Percentiles rank a stretch among this genome's conserved stretches.
Conservation (phyloP, 129 eudicot genomes). For the Centella asiatica region DNA sequence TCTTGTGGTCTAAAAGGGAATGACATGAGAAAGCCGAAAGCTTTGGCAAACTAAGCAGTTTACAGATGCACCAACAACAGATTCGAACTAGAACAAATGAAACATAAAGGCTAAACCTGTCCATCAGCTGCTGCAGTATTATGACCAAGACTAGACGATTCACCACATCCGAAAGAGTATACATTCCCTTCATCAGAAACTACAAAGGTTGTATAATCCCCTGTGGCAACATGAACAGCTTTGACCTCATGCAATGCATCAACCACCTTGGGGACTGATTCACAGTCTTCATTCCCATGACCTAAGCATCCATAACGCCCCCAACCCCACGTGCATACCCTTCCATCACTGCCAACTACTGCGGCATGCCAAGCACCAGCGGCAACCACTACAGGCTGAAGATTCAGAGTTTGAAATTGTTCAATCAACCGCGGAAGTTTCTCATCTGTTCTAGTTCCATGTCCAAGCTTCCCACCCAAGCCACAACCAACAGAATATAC, state of each 20-base stretch:
- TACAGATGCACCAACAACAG: background rate
- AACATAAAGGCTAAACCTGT: slow-evolving; percentile 49
- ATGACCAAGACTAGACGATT: slow-evolving; percentile 93
- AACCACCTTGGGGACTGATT: slow-evolving; percentile 84
- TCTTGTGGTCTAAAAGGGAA: background rate
- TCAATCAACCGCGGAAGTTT: slow-evolving; percentile 79
- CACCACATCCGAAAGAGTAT: slow-evolving; percentile 94
- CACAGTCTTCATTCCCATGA: slow-evolving; percentile 93
- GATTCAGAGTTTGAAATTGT: slow-evolving; percentile 59
- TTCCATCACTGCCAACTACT: slow-evolving; percentile 89
- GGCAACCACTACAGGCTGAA: slow-evolving; percentile 85
- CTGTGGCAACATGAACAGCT: slow-evolving; percentile 95
- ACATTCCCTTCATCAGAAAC: slow-evolving; percentile 81
- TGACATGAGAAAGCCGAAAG: background rate
- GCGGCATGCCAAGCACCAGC: slow-evolving; percentile 99
- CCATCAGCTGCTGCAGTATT: slow-evolving; percentile 49
- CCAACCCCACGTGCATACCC: slow-evolving; percentile 99
- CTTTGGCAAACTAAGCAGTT: background rate
- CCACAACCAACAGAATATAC: slow-evolving; percentile 98
- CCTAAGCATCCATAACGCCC: slow-evolving; percentile 96
- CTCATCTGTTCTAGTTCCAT: slow-evolving; percentile 70
- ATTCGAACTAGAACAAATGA: background rate
- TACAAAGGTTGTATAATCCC: slow-evolving; percentile 91
- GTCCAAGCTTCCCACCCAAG: slow-evolving; percentile 93
- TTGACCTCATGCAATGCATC: slow-evolving; percentile 68